Evolutionary conservation across 2,329 filamentous ascomycete genomes (phyloP).

Genomic region (Cercospora citrullina): DNA sequence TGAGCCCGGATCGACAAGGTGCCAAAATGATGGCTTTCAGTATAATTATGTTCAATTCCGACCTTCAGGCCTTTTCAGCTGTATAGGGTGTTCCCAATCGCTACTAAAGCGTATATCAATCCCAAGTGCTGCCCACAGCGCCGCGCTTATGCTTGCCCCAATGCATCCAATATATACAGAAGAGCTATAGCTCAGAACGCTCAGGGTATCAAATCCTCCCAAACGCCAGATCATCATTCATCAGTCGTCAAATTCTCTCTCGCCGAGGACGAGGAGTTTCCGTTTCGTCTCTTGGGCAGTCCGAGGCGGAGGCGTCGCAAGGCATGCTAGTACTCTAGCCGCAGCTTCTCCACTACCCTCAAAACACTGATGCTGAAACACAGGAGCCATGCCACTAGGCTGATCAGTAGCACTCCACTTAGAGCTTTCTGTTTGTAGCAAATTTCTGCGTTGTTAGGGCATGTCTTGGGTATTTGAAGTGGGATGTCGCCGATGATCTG

Average conservation of each 20-base stretch:
- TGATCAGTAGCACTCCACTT: slow-evolving; percentile 75
- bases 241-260: slow-evolving; percentile 15
- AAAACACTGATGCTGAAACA: slow-evolving; percentile 77
- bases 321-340: slow-evolving; percentile 24
- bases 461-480: slow-evolving; percentile 35
- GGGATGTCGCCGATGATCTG: slow-evolving; percentile 15
- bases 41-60: background rate
- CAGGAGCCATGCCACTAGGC: slow-evolving; percentile 82
- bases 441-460: slow-evolving; percentile 47
- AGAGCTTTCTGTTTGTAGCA: slow-evolving; percentile 68
- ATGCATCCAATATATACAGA: slow-evolving; percentile 10
- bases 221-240: slow-evolving; percentile 18
- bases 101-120: background rate
- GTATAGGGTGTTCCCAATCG: background rate
- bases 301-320: background rate
- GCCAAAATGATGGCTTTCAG: background rate
- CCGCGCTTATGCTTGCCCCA: background rate
- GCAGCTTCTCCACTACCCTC: slow-evolving; percentile 42
- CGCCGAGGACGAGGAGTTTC: background rate
- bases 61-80: background rate
- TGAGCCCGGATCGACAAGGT: background rate
- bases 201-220: slow-evolving; percentile 9
- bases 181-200: background rate
- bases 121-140: background rate
- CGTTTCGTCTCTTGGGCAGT: background rate